phyloP scores from a whole-genome alignment of 2,329 filamentous ascomycete species.

The Zarea fungicola region DNA sequence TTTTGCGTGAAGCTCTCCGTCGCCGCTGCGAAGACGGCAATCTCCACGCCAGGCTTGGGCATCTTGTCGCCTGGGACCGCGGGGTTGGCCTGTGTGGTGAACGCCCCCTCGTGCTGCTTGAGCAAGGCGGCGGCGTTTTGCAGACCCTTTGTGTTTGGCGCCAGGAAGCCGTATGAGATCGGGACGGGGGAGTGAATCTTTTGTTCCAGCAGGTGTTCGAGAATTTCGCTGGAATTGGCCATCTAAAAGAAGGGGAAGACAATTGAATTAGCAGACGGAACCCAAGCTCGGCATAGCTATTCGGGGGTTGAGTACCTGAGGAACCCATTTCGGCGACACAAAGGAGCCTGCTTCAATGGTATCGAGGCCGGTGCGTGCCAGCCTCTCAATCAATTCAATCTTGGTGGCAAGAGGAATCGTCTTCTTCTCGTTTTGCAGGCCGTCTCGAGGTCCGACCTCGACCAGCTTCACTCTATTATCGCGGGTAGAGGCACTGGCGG shows the following conservation, averaged over 20 bases:
- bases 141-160: constrained; percentile 70
- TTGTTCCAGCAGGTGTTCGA: constrained; percentile 59
- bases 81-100: constrained; percentile 46
- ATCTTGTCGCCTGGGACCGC: constrained; percentile 31
- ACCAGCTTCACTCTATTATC: constrained; percentile 58
- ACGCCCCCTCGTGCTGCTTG: constrained; percentile 43
- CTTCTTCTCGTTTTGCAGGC: constrained; percentile 79
- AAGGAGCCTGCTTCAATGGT: constrained; percentile 80
- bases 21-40: constrained; percentile 77
- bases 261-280: constrained; percentile 16
- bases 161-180: constrained; percentile 74
- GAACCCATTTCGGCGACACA: constrained; percentile 79
- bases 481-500: constrained; percentile 28
- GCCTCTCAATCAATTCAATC: constrained; percentile 65
- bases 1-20: constrained; percentile 75
- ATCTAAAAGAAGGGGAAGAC: constrained; percentile 46
- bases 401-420: constrained; percentile 67
- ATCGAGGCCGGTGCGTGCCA: constrained; percentile 62
- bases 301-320: constrained; percentile 55
- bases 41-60: constrained; percentile 52
- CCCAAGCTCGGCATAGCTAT: neutral
- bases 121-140: constrained; percentile 55
- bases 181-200: constrained; percentile 49
- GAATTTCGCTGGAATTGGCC: constrained; percentile 71
- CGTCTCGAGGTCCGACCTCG: constrained; percentile 80